Base-by-base conservation (phyloP, 2,329 filamentous ascomycete genomes). In the Claviceps paspali region DNA sequence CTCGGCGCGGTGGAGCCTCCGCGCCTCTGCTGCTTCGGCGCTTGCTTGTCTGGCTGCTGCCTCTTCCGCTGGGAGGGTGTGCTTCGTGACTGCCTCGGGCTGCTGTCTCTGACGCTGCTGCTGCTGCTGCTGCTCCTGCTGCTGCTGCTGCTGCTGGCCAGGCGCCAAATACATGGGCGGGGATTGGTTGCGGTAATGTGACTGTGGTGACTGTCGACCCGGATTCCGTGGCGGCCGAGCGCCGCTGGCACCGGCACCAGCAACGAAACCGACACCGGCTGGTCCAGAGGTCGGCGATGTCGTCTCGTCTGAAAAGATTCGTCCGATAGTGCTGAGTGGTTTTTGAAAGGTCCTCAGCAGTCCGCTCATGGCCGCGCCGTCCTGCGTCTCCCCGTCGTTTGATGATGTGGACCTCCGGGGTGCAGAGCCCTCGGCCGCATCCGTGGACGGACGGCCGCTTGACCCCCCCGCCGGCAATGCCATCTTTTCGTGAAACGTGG, bases 1-100 rank as follows among this genome's bases (percentile, higher is more conserved):
- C 64, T 98, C 91, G 38, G 80, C 79, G 26, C 77, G 69, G 47
- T 91, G 78, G 42, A 96, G 75, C 12, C 82, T 69, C 45, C 86
- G 75, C 6, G 88, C 88, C 55, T 98, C 83, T 8, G 88, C 88
- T 6, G 74, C 75, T 57, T 96, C 88, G 1, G 83, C 86, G 47
- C 82, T 92, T 1, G 88, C 88, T 59, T 96, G 88, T 35, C 85
- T 70, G 3, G 86, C 87, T 1, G 87, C 87, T 19, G 85, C 82
- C 54, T 94, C 87, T 56, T 94, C 83, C 1, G 83, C 84, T 35
- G 76, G 79, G 14, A 84, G 54, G 17, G 63, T 57, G 39, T 67
- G 60, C 38, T 60, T 55, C 14, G 45, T 36, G 52, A 45, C 47
- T 22, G 18, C 15, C 19, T 36, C 38, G 22, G 18, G 19, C 21